Evolutionary conservation across 345 rosid species (phyloP).

Genomic region (Gossypium ekmanianum): DNA sequence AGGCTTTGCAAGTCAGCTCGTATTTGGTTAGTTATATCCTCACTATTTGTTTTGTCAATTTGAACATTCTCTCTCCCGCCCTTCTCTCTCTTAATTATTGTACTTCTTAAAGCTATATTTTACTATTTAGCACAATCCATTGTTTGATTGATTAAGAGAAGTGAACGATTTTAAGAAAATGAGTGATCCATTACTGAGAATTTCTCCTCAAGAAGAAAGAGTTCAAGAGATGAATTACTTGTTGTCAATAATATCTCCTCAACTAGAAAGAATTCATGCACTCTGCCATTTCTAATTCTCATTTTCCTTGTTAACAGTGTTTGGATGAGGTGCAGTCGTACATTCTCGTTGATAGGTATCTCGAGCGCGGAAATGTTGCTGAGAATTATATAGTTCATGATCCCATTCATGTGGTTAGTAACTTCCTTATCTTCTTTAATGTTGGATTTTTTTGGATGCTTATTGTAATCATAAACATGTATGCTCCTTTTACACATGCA

Average conservation of each 20-base stretch:
- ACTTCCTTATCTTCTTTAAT: slow-evolving; percentile 8
- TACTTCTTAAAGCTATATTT: not conserved
- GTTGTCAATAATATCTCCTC: not conserved
- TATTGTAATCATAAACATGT: not conserved
- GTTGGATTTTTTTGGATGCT: not conserved
- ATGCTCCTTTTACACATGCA: not conserved
- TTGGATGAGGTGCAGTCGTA: slow-evolving; percentile 90
- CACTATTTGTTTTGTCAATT: not conserved
- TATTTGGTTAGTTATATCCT: slow-evolving; percentile 44
- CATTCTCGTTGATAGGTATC: slow-evolving; percentile 69
- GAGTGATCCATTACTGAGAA: not conserved
- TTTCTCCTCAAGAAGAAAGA: not conserved
- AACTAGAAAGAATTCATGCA: not conserved
- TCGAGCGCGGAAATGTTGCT: slow-evolving; percentile 31
- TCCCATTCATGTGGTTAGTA: slow-evolving; percentile 58
- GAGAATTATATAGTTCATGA: slow-evolving; percentile 45
- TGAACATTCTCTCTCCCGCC: not conserved
- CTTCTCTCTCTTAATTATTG: not conserved
- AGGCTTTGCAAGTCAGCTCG: slow-evolving; percentile 66
- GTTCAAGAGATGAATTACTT: not conserved
- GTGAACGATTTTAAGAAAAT: not conserved
- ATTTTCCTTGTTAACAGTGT: slow-evolving; percentile 38
- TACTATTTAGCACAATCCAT: not conserved
- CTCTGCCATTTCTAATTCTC: not conserved
- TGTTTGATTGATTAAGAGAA: not conserved